These are phyloP conservation scores for Alternaria alternata DNA, from an alignment of 2,329 filamentous ascomycete genomes.

Conservation along the genomic window DNA sequence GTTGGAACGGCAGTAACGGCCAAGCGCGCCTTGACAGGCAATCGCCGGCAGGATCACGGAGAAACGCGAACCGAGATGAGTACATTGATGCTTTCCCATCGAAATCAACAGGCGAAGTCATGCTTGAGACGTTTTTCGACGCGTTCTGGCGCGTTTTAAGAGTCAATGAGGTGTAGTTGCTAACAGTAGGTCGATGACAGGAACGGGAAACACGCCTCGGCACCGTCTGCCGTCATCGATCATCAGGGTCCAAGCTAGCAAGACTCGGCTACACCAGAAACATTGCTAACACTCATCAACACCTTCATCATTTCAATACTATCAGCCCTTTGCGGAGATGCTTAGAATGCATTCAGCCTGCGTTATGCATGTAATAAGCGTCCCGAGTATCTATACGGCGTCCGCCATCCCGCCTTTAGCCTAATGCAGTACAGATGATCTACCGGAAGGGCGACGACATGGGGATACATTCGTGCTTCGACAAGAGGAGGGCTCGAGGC, in stretches of 20 bases:
- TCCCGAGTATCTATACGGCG: not conserved
- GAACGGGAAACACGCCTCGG: not conserved
- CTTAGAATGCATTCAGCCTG: not conserved
- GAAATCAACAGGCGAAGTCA: not conserved
- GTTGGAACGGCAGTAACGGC: not conserved
- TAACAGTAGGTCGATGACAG: not conserved
- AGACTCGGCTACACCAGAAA: not conserved
- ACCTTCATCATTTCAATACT: not conserved
- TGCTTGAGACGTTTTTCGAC: not conserved
- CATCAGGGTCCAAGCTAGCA: conserved; percentile 2
- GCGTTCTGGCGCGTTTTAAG: not conserved
- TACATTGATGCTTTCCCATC: not conserved
- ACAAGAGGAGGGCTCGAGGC: not conserved
- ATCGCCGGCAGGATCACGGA: not conserved
- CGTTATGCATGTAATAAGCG: not conserved
- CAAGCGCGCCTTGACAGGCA: not conserved
- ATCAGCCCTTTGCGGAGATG: not conserved
- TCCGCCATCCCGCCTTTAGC: not conserved
- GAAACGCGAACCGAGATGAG: not conserved
- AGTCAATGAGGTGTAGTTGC: not conserved
- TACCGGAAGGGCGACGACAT: not conserved
- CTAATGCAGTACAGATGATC: conserved; percentile 2
- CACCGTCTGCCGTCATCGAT: not conserved
- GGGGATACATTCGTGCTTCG: not conserved
- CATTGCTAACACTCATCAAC: not conserved